Conservation (phyloP, 805 yeast species). For the Pichia manshurica region DNA sequence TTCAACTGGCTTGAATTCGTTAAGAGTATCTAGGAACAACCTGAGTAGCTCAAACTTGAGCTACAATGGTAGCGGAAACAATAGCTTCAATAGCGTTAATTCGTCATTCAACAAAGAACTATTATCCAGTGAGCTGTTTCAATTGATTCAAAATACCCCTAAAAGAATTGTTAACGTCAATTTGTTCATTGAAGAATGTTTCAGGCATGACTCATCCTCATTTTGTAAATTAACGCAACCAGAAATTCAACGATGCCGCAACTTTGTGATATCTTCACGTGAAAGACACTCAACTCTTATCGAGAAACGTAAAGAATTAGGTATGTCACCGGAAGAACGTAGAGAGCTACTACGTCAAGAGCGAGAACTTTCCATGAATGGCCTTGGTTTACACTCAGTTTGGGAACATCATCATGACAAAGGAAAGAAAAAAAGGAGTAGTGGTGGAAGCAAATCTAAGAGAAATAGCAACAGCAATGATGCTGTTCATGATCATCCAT, state of each 20-base stretch:
- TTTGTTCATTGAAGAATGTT: conserved; percentile 64
- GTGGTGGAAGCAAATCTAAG: not conserved
- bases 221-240: conserved; percentile 66
- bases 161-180: conserved; percentile 65
- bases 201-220: conserved; percentile 34
- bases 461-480: not conserved
- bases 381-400: conserved; percentile 2
- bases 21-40: conserved; percentile 1
- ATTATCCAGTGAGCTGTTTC: conserved; percentile 49
- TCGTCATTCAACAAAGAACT: conserved; percentile 20
- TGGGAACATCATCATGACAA: conserved; percentile 2
- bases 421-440: not conserved
- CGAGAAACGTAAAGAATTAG: conserved; percentile 26
- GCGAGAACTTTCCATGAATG: not conserved
- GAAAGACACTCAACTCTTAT: conserved; percentile 32
- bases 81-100: not conserved
- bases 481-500: too few relatives aligned
- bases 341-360: conserved; percentile 20
- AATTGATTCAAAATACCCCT: conserved; percentile 79
- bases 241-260: conserved; percentile 72
- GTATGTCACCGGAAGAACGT: conserved; percentile 29
- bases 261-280: conserved; percentile 67
- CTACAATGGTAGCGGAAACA: conserved; percentile 15
- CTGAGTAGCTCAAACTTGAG: conserved; percentile 4
- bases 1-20: conserved; percentile 2